phyloP scores from a whole-genome alignment of 345 rosid species.

The Lumnitzera littorea region DNA sequence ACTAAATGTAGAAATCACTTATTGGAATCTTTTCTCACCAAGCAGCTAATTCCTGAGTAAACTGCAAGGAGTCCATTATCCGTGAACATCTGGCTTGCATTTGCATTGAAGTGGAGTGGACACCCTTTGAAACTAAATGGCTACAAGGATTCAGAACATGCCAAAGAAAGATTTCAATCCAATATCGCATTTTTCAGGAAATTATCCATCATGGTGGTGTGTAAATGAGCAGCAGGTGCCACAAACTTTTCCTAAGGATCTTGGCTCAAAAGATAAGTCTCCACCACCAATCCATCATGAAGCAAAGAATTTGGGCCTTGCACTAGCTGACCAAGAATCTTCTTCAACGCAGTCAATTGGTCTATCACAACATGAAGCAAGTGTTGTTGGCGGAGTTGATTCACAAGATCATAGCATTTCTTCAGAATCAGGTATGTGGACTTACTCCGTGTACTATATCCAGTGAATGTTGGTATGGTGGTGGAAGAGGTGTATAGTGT shows the following conservation, averaged over 20 bases:
- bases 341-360: conserved; percentile 27
- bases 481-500: background rate
- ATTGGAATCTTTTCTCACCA: conserved; percentile 2
- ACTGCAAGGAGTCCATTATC: conserved; percentile 7
- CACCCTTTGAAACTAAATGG: conserved; percentile 18
- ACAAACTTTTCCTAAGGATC: conserved; percentile 12
- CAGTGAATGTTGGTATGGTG: background rate
- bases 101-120: conserved; percentile 5
- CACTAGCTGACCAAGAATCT: conserved; percentile 29
- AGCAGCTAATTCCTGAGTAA: conserved; percentile 13
- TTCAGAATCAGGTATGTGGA: conserved; percentile 28
- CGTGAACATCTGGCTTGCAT: conserved; percentile 5
- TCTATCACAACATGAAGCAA: conserved; percentile 26
- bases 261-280: conserved; percentile 19
- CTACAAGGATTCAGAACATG: conserved; percentile 24
- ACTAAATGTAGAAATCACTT: background rate
- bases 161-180: conserved; percentile 21
- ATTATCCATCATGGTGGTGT: conserved; percentile 28
- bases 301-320: conserved; percentile 26
- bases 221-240: conserved; percentile 23
- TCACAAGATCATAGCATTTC: conserved; percentile 36
- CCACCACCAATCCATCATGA: conserved; percentile 14
- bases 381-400: conserved; percentile 19
- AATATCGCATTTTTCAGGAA: conserved; percentile 14
- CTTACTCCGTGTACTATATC: background rate